Conservation (phyloP, 2,329 filamentous ascomycete genomes). For the Claviceps monticola region DNA sequence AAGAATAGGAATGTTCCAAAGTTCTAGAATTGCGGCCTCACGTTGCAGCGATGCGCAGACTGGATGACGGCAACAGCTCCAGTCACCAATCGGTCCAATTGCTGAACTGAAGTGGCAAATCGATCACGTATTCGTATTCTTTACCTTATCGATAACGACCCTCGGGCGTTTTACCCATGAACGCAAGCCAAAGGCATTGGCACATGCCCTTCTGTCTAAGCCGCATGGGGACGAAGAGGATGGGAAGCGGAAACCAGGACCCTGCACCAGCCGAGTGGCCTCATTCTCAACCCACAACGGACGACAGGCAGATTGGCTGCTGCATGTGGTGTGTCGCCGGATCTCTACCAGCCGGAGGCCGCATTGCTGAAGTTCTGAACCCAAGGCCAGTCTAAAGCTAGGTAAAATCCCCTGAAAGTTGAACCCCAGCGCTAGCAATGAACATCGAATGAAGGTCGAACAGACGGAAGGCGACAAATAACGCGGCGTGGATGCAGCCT, state of each 20-base stretch:
- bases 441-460: neutral
- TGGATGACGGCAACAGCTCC: neutral
- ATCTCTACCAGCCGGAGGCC: neutral
- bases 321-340: neutral
- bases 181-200: neutral
- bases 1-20: neutral
- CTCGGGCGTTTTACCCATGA: neutral
- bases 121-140: constrained; percentile 4
- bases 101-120: neutral
- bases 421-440: constrained; percentile 1
- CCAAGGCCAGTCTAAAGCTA: no score
- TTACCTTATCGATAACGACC: neutral
- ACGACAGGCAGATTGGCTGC: neutral
- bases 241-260: constrained; percentile 19
- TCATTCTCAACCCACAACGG: constrained; percentile 20
- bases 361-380: neutral
- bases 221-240: constrained; percentile 4
- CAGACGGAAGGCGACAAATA: neutral
- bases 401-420: constrained; percentile 1
- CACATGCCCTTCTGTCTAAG: neutral
- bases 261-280: constrained; percentile 15
- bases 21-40: neutral
- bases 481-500: neutral
- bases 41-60: neutral
- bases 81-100: neutral